Percentiles rank a stretch among this genome's conserved stretches.
phyloP scores from a whole-genome alignment of 768 basidiomycete genomes.

The Psilocybe subaeruginosa region DNA sequence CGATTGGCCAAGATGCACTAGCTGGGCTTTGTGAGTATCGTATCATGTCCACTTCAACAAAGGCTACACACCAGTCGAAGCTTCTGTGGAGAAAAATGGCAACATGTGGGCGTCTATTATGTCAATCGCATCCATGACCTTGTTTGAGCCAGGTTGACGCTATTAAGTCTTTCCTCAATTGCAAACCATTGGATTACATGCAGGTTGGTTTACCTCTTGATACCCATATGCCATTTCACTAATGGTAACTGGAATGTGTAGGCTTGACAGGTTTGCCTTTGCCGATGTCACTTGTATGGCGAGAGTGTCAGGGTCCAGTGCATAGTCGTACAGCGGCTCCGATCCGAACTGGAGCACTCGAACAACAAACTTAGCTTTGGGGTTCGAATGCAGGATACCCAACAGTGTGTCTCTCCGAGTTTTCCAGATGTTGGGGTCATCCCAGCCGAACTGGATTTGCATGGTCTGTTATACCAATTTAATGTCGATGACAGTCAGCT shows the following conservation, averaged over 20 bases:
- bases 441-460: slow-evolving; percentile 48
- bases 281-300: slow-evolving; percentile 52
- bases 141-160: slow-evolving; percentile 52
- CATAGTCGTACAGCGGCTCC: slow-evolving; percentile 67
- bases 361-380: slow-evolving; percentile 66
- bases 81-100: slow-evolving; percentile 64
- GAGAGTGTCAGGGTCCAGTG: slow-evolving; percentile 49
- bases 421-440: slow-evolving; percentile 52
- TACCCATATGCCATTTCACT: slow-evolving; percentile 69
- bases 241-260: slow-evolving; percentile 71
- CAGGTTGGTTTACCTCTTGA: slow-evolving; percentile 34
- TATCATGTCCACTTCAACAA: neutral
- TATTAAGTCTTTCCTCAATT: slow-evolving; percentile 23
- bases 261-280: slow-evolving; percentile 48
- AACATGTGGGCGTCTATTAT: slow-evolving; percentile 71
- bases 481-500: neutral
- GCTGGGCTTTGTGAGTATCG: slow-evolving; percentile 34
- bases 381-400: slow-evolving; percentile 55
- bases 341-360: slow-evolving; percentile 73
- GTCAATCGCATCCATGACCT: slow-evolving; percentile 62
- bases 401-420: slow-evolving; percentile 56
- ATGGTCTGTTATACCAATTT: neutral
- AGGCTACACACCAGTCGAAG: slow-evolving; percentile 50
- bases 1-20: slow-evolving; percentile 63
- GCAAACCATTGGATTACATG: neutral